phyloP scores from a whole-genome alignment of 2,329 filamentous ascomycete genomes.

The Venturia oleaginea region DNA sequence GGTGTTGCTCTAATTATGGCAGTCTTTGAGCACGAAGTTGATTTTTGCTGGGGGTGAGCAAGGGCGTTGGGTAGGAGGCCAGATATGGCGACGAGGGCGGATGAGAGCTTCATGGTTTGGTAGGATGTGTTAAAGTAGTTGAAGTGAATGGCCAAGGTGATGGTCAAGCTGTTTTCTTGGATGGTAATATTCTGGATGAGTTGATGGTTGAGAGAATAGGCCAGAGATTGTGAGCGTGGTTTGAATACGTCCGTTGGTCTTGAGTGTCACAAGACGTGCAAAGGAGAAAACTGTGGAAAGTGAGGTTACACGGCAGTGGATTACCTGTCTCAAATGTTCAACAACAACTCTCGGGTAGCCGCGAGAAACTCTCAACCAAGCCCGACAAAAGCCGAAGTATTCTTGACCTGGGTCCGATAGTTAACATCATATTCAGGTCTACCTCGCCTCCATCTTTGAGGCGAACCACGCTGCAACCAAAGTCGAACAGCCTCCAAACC shows the following conservation, averaged over 20 bases:
- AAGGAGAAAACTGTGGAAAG: neutral
- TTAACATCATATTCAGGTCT: neutral
- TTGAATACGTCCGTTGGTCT: neutral
- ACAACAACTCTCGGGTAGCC: neutral
- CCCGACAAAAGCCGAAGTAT: neutral
- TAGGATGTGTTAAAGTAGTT: neutral
- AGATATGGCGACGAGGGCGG: neutral
- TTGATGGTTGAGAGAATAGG: neutral
- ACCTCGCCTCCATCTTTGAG: conserved; percentile 8
- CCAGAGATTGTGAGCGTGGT: neutral
- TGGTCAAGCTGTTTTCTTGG: neutral
- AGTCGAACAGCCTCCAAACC: conserved; percentile 4
- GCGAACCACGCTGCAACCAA: conserved; percentile 7
- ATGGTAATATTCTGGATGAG: neutral
- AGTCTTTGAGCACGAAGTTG: neutral
- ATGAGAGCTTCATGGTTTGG: neutral
- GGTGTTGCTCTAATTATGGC: neutral
- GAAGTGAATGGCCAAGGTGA: neutral
- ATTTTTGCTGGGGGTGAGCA: neutral
- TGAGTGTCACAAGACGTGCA: neutral
- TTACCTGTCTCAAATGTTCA: neutral
- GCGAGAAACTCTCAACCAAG: neutral
- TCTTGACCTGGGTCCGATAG: neutral
- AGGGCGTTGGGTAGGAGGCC: neutral
- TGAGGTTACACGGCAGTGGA: neutral